Evolutionary conservation across 495 filamentous ascomycete genomes (phyloP).

Genomic region (Penicillium steckii): DNA sequence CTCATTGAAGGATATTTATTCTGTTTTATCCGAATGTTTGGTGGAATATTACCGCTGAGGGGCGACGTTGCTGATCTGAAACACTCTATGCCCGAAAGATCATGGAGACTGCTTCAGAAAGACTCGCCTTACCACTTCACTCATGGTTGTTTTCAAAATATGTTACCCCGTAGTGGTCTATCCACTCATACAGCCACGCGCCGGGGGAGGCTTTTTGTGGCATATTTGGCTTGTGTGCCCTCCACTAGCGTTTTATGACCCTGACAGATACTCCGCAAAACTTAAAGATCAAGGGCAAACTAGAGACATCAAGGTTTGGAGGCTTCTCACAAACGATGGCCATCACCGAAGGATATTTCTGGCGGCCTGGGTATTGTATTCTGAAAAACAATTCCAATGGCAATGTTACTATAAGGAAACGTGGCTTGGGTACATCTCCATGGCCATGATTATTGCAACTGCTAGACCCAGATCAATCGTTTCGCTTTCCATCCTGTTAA

Average conservation of each 20-base stretch:
- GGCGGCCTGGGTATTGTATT: not conserved
- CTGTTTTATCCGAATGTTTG: not conserved
- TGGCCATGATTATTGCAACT: constrained; percentile 15
- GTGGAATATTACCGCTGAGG: constrained; percentile 10
- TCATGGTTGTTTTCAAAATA: too few relatives aligned
- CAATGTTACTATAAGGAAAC: constrained; percentile 6
- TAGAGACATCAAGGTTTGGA: not conserved
- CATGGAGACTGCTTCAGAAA: constrained; percentile 13
- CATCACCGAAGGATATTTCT: not conserved
- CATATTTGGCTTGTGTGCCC: constrained; percentile 7
- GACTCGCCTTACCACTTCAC: constrained; percentile 3
- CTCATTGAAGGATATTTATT: constrained; percentile 20
- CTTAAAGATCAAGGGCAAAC: not conserved
- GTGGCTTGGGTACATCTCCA: constrained; percentile 29
- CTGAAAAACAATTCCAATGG: not conserved
- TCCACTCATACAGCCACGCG: constrained; percentile 6
- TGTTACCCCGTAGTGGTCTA: not conserved
- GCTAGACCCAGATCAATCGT: constrained; percentile 8
- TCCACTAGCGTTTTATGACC: constrained; percentile 13
- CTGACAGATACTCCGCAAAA: constrained; percentile 1
- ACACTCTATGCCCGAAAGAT: constrained; percentile 15
- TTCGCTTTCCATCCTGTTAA: not conserved
- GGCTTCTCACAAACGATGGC: not conserved
- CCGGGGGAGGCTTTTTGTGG: constrained; percentile 5
- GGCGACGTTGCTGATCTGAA: constrained; percentile 19